phyloP scores from a whole-genome alignment of 2,329 filamentous ascomycete species.

The Diaporthe citrichinensis region DNA sequence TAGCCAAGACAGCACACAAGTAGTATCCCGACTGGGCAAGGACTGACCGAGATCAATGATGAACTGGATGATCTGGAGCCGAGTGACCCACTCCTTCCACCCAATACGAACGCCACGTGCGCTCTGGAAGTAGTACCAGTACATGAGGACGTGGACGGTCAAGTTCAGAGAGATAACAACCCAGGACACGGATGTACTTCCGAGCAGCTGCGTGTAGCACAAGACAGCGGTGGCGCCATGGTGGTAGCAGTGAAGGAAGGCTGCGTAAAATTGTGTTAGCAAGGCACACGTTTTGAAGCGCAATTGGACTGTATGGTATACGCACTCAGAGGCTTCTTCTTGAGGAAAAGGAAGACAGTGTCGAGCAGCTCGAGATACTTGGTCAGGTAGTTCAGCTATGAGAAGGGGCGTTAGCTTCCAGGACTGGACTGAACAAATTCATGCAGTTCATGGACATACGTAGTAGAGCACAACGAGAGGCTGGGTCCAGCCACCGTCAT shows the following conservation, averaged over 20 bases:
- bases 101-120: slow-evolving; percentile 95
- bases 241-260: slow-evolving; percentile 99
- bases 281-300: background rate
- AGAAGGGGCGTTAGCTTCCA: slow-evolving; percentile 54
- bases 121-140: slow-evolving; percentile 99
- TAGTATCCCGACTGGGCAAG: background rate
- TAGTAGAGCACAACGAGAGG: slow-evolving; percentile 96
- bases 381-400: slow-evolving; percentile 94
- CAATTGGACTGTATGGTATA: slow-evolving; percentile 17
- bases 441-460: slow-evolving; percentile 68
- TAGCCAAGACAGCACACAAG: slow-evolving; percentile 14
- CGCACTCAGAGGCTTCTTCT: slow-evolving; percentile 97
- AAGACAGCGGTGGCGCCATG: slow-evolving; percentile 96
- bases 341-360: slow-evolving; percentile 96
- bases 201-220: slow-evolving; percentile 97
- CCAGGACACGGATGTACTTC: slow-evolving; percentile 94
- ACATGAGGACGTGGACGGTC: slow-evolving; percentile 97
- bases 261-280: slow-evolving; percentile 56
- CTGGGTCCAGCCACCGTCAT: slow-evolving; percentile 91
- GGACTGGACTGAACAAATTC: background rate
- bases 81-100: slow-evolving; percentile 99
- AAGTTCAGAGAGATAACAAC: slow-evolving; percentile 94
- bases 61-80: slow-evolving; percentile 97
- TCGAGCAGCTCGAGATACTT: slow-evolving; percentile 97
- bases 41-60: slow-evolving; percentile 92